Percentiles rank a stretch among this genome's conserved stretches.
Evolutionary conservation across 768 basidiomycete species (phyloP).

Genomic region (Pisolithus tinctorius): DNA sequence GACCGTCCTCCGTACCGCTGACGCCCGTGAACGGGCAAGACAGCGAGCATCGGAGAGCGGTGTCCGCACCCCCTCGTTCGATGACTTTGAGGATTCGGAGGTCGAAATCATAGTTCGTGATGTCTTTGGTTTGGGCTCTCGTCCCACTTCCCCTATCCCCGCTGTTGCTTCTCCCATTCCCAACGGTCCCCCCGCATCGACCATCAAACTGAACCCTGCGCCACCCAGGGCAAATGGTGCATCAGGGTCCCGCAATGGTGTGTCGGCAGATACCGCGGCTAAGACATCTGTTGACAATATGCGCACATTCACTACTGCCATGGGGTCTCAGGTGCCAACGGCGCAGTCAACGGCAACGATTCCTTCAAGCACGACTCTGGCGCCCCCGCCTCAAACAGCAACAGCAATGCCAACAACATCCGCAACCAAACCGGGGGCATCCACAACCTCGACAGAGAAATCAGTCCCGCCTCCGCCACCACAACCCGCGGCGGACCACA

Average conservation of each 20-base stretch:
- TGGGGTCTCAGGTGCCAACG: slow-evolving; percentile 9
- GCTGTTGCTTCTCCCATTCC: slow-evolving; percentile 4
- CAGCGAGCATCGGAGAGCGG: slow-evolving; percentile 24
- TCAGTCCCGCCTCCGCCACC: neutral
- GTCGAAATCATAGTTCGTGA: slow-evolving; percentile 22
- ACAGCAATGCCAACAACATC: neutral
- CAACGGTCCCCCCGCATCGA: neutral
- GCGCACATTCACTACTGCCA: slow-evolving; percentile 11
- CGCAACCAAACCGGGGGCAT: neutral
- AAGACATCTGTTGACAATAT: slow-evolving; percentile 18
- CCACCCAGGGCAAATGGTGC: slow-evolving; percentile 17
- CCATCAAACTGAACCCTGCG: slow-evolving; percentile 17
- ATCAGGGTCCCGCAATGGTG: slow-evolving; percentile 21
- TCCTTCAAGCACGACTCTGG: neutral
- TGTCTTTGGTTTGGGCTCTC: slow-evolving; percentile 22
- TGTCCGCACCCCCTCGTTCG: slow-evolving; percentile 24
- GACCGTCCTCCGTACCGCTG: slow-evolving; percentile 31
- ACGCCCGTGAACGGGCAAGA: slow-evolving; percentile 36
- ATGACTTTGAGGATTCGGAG: slow-evolving; percentile 25
- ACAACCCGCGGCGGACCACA: slow-evolving; percentile 2
- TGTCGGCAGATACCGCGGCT: slow-evolving; percentile 18
- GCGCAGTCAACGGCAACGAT: neutral
- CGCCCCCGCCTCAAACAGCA: neutral
- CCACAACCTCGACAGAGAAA: slow-evolving; percentile 1
- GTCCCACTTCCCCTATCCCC: slow-evolving; percentile 18